Evolutionary conservation across 352 stramenopile species (phyloP), one percentile per base, ranked within the genome.

Genomic region (Phytophthora fragariaefolia): DNA sequence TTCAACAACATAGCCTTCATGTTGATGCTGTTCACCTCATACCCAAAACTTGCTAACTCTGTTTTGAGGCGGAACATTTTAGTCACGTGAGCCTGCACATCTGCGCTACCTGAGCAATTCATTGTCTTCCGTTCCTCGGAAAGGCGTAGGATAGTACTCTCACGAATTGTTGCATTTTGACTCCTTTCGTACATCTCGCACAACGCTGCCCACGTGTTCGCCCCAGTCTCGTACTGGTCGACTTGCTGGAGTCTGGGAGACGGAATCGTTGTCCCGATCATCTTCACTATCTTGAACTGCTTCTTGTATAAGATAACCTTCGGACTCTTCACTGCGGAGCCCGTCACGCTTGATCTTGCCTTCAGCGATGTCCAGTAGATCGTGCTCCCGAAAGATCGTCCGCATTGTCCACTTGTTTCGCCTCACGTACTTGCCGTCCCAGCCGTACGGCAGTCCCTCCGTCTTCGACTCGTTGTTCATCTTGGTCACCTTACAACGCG

Each of bases 211-310:
- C 27, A 54, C 15, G 40, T 58, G 38, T 60, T n/a, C 5, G 26
- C 28, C 4, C 40, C 53, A 43, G n/a, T 30, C 38, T 51, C 38
- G 7, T 45, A 30, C 9, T 54, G 40, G 40, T 48, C 54, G 1
- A 48, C 43, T 22, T 47, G 54, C 27, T 62, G 42, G 2, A 54
- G 42, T 7, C 27, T 28, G 20, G 53, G 4, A 0, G 54, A 30
- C 23, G 53, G 53, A 20, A 60, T n/a, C 24, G 53, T 43, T 15
- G 53, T 60, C 12, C 46, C 23, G 4, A 60, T 60, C 40, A 60
- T 51, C 20, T 7, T 23, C 53, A 60, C 30, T 13, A 60, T 51
- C 38, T 51, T 60, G 8, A 18, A 51, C 24, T 60, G 40, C 24
- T 51, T 51, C 38, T 42, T 43, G 36, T 60, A 15, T 15, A 60